Conservation (phyloP, 148 eudicot species). For the Vaccinium corymbosum region DNA sequence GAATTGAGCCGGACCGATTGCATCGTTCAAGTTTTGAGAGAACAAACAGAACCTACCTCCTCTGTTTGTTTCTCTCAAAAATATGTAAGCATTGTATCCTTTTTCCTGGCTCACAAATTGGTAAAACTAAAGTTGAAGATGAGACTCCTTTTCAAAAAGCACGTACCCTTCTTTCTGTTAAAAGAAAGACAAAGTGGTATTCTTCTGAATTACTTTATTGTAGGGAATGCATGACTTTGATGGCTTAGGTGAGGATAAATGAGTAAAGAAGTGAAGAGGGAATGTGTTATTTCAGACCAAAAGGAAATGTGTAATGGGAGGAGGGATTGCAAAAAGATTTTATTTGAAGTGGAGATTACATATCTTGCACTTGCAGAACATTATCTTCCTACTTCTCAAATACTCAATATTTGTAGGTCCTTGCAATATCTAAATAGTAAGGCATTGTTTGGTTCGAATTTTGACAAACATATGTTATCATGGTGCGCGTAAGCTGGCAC, state of each 20-base stretch:
- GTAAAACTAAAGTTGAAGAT: not conserved
- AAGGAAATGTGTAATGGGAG: constrained; percentile 17
- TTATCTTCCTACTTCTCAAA: not conserved
- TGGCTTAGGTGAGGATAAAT: not conserved
- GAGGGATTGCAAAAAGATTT: not conserved
- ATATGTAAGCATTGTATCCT: not conserved
- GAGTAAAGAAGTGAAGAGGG: not conserved
- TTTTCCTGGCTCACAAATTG: not conserved
- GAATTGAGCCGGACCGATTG: constrained; percentile 8
- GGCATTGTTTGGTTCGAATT: too few species aligned
- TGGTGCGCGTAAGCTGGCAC: too few species aligned
- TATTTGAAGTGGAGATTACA: not conserved
- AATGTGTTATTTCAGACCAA: constrained; percentile 16
- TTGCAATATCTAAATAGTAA: not conserved
- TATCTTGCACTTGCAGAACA: not conserved
- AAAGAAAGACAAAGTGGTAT: not conserved
- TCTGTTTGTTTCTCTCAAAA: not conserved
- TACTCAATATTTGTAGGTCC: not conserved
- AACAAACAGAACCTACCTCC: constrained; percentile 6
- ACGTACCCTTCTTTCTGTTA: not conserved
- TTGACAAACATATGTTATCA: too few species aligned
- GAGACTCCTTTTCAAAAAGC: not conserved
- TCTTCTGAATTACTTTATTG: not conserved
- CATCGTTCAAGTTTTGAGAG: constrained; percentile 14
- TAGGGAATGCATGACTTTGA: constrained; percentile 7